Conservation (phyloP, 805 yeast species). For the Kuraishia molischiana region DNA sequence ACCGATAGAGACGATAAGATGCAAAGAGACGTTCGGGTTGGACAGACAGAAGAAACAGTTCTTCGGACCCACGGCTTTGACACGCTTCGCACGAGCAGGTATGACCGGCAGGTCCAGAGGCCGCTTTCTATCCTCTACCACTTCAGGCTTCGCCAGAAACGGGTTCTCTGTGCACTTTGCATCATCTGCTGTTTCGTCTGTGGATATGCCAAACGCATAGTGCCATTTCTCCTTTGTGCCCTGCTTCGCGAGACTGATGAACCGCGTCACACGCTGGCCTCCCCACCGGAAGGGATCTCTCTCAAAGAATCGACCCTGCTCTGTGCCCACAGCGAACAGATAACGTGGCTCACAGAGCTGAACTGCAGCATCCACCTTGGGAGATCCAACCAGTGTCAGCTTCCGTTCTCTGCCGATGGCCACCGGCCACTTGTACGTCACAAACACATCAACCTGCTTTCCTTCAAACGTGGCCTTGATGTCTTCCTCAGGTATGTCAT, state of each 20-base stretch:
- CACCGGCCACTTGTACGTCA: constrained; percentile 55
- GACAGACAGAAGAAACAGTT: constrained; percentile 79
- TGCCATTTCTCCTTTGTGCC: constrained; percentile 57
- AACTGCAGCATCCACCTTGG: constrained; percentile 36
- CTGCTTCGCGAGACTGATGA: constrained; percentile 54
- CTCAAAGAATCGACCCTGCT: constrained; percentile 40
- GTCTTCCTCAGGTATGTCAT: constrained; percentile 11
- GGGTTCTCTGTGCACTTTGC: constrained; percentile 21
- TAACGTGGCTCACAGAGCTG: constrained; percentile 46
- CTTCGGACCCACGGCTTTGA: constrained; percentile 36
- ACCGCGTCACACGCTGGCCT: constrained; percentile 40
- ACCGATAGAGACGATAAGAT: constrained; percentile 74
- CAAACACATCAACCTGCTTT: constrained; percentile 39
- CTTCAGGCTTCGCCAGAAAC: constrained; percentile 7
- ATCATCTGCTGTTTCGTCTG: constrained; percentile 11
- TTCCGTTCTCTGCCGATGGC: constrained; percentile 34
- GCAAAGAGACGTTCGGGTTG: constrained; percentile 67
- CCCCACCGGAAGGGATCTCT: constrained; percentile 51
- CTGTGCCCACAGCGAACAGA: constrained; percentile 51
- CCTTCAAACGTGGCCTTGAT: constrained; percentile 7
- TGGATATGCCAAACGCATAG: constrained; percentile 53
- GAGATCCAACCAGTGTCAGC: constrained; percentile 33
- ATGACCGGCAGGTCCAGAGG: neutral
- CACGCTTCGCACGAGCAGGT: constrained; percentile 5
- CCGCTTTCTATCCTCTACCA: neutral